phyloP scores from a whole-genome alignment of 352 stramenopile species.

The Pelagophyceae sp. region DNA sequence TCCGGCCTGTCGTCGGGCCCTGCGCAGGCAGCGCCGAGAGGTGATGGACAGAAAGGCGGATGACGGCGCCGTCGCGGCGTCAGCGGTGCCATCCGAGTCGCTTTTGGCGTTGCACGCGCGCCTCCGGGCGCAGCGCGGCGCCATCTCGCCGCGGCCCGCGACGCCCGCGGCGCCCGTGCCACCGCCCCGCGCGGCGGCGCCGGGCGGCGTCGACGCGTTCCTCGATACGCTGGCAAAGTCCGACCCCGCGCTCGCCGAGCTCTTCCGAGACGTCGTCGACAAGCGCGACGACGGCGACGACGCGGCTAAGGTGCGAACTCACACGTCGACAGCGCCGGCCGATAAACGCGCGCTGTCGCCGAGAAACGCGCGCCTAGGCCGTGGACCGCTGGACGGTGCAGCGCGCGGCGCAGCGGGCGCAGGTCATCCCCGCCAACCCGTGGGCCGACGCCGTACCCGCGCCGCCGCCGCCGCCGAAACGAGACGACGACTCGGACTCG shows the following conservation, averaged over 20 bases:
- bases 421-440: too few relatives aligned
- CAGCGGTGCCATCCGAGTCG: too few relatives aligned
- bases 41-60: too few relatives aligned
- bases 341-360: not conserved
- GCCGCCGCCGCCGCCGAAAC: not conserved
- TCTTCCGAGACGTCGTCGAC: not conserved
- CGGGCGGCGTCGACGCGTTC: slow-evolving; percentile 2
- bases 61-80: too few relatives aligned
- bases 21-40: too few relatives aligned
- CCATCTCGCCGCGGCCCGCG: not conserved
- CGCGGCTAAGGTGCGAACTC: not conserved
- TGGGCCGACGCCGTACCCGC: too few relatives aligned
- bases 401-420: too few relatives aligned
- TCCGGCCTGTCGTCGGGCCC: too few relatives aligned
- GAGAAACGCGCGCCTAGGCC: not conserved
- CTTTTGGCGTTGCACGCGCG: not conserved
- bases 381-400: not conserved
- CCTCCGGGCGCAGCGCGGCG: not conserved
- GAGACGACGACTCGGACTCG: not conserved
- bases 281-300: not conserved
- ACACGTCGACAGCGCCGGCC: not conserved
- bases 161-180: not conserved
- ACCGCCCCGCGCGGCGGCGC: too few relatives aligned
- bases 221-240: not conserved
- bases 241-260: not conserved